Percentiles rank a stretch among this genome's conserved stretches.
Evolutionary conservation across 202 grass and related monocot genomes (phyloP).

Genomic region (Carex arenaria): DNA sequence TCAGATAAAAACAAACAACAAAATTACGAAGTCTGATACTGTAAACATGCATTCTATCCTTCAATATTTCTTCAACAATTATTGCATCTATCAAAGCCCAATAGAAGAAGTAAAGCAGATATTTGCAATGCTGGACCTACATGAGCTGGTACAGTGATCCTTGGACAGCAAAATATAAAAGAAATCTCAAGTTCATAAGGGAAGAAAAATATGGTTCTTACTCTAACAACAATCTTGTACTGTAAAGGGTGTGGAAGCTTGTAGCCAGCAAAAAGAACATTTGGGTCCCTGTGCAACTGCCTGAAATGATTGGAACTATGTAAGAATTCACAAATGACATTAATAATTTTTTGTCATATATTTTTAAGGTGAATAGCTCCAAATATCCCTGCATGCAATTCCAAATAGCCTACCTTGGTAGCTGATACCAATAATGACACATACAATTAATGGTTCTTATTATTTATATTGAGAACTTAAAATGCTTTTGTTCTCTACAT

Average conservation of each 20-base stretch:
- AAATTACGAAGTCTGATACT: not conserved
- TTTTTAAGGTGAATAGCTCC: not conserved
- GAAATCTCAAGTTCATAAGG: not conserved
- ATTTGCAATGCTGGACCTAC: not conserved
- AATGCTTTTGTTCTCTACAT: not conserved
- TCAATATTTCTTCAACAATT: not conserved
- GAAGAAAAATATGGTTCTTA: slow-evolving; percentile 18
- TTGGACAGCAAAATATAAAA: not conserved
- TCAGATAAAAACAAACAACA: slow-evolving; percentile 3
- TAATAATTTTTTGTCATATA: not conserved
- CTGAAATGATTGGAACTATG: slow-evolving; percentile 25
- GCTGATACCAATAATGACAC: not conserved
- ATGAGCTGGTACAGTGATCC: not conserved
- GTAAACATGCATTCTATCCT: not conserved
- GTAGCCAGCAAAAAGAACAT: slow-evolving; percentile 91
- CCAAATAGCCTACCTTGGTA: not conserved
- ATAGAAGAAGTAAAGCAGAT: not conserved
- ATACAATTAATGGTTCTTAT: not conserved
- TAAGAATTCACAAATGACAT: not conserved
- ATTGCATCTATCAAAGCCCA: not conserved
- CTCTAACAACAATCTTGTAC: slow-evolving; percentile 89
- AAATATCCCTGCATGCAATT: not conserved
- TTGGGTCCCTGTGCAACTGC: slow-evolving; percentile 90
- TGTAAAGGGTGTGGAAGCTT: slow-evolving; percentile 92
- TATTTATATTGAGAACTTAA: not conserved